Percentiles rank a stretch among this genome's conserved stretches.
Conservation (phyloP, 2,329 filamentous ascomycete genomes). For the Fusarium paranaense region DNA sequence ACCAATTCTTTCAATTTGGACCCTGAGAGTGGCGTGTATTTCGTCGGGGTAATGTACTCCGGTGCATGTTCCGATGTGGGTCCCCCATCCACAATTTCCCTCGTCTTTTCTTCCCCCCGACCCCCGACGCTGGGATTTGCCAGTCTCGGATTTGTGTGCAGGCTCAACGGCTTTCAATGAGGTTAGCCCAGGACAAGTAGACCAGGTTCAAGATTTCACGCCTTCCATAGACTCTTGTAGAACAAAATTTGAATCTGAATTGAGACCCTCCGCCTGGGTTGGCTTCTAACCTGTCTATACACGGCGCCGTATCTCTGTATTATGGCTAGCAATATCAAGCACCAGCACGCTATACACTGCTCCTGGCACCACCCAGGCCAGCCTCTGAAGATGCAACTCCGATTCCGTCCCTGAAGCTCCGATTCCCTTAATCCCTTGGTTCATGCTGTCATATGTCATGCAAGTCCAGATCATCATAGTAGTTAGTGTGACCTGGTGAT, state of each 20-base stretch:
- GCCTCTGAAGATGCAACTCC: conserved; percentile 44
- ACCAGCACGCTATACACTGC: conserved; percentile 28
- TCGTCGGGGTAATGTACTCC: conserved; percentile 39
- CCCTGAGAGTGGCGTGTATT: conserved; percentile 16
- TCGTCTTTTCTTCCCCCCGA: conserved; percentile 43
- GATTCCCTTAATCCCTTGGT: conserved; percentile 39
- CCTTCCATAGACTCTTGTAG: not conserved
- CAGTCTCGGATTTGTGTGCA: conserved; percentile 14
- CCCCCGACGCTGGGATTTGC: conserved; percentile 36
- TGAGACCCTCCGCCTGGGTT: conserved; percentile 20
- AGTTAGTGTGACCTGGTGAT: conserved; percentile 45
- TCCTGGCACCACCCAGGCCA: conserved; percentile 33
- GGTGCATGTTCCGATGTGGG: conserved; percentile 29
- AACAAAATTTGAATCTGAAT: conserved; percentile 19
- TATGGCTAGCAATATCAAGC: conserved; percentile 39
- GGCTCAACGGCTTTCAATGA: conserved; percentile 26
- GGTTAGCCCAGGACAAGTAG: not conserved
- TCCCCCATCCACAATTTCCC: conserved; percentile 33
- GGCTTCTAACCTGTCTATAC: conserved; percentile 40
- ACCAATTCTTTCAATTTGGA: not conserved
- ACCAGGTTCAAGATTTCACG: not conserved
- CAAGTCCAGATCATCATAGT: conserved; percentile 41
- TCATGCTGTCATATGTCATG: conserved; percentile 46
- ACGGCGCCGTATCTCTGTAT: conserved; percentile 32
- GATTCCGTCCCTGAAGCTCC: conserved; percentile 38